phyloP scores from a whole-genome alignment of 495 filamentous ascomycete genomes.

The Penicillium angulare region DNA sequence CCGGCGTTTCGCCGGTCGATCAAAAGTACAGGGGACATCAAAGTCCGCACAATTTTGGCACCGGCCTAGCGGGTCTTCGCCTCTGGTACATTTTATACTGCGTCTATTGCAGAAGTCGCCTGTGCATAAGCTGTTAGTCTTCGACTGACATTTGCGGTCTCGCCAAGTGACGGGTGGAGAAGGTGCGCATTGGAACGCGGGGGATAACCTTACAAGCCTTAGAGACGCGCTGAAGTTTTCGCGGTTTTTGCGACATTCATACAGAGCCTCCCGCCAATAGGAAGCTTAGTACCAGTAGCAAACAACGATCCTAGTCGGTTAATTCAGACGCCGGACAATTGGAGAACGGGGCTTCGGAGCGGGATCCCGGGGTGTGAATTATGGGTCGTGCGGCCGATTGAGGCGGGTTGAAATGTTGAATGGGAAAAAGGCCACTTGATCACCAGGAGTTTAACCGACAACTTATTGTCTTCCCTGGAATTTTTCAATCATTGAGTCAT shows the following conservation, averaged over 20 bases:
- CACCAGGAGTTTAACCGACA: background rate
- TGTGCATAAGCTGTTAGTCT: constrained; percentile 4
- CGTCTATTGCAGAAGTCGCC: constrained; percentile 36
- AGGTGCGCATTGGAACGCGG: constrained; percentile 1
- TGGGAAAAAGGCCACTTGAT: constrained; percentile 10
- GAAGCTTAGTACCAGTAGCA: background rate
- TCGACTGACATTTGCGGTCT: background rate
- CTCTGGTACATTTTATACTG: constrained; percentile 28
- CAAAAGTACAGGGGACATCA: constrained; percentile 72
- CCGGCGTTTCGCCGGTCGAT: constrained; percentile 65
- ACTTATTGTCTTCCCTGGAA: background rate
- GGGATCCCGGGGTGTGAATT: background rate
- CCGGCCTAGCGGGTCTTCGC: constrained; percentile 24
- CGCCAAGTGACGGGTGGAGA: constrained; percentile 14
- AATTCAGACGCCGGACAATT: background rate
- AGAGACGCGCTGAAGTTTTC: constrained; percentile 33
- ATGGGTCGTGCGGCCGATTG: too few relatives aligned
- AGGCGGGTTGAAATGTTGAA: constrained; percentile 3
- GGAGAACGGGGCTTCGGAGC: background rate
- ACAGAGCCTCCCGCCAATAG: constrained; percentile 11
- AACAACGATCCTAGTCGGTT: background rate
- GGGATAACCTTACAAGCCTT: constrained; percentile 26
- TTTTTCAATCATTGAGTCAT: constrained; percentile 6
- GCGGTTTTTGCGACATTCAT: constrained; percentile 34
- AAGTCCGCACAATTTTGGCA: constrained; percentile 58